Conservation (phyloP, 345 rosid species). For the Gossypium turneri region DNA sequence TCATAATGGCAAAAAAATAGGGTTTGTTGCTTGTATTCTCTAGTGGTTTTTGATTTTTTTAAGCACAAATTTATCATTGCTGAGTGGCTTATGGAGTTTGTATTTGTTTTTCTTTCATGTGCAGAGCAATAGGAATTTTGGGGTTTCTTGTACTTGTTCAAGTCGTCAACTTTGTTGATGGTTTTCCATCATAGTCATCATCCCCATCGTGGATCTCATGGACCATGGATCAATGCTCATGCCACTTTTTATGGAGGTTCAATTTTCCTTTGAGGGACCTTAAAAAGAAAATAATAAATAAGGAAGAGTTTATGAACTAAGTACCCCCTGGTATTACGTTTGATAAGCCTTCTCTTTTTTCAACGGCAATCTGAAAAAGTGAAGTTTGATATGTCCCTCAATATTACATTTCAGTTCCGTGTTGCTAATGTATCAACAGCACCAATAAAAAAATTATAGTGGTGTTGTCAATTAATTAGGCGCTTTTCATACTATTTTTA, state of each 20-base stretch:
- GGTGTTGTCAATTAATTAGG: too few relatives aligned
- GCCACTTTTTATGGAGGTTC: conserved; percentile 71
- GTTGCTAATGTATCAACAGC: too few relatives aligned
- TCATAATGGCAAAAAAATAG: not conserved
- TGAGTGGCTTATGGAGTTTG: not conserved
- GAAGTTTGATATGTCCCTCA: too few relatives aligned
- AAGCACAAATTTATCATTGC: too few relatives aligned
- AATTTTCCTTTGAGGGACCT: not conserved
- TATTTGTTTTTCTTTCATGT: not conserved
- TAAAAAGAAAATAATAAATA: too few relatives aligned
- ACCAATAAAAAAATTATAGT: too few relatives aligned
- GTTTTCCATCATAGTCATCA: conserved; percentile 2
- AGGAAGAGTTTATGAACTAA: too few relatives aligned
- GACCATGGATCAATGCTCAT: conserved; percentile 66
- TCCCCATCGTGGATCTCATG: conserved; percentile 28
- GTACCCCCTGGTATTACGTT: too few relatives aligned
- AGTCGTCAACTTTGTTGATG: conserved; percentile 25
- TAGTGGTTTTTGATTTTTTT: not conserved
- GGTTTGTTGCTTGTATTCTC: not conserved
- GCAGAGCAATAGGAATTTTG: conserved; percentile 27
- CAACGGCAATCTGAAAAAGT: too few relatives aligned
- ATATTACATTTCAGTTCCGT: too few relatives aligned
- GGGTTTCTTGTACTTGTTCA: conserved; percentile 24
- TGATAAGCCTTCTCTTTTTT: too few relatives aligned
- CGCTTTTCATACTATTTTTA: too few relatives aligned